phyloP scores from a whole-genome alignment of 176 grass and related monocot genomes.

The Zoysia japonica region DNA sequence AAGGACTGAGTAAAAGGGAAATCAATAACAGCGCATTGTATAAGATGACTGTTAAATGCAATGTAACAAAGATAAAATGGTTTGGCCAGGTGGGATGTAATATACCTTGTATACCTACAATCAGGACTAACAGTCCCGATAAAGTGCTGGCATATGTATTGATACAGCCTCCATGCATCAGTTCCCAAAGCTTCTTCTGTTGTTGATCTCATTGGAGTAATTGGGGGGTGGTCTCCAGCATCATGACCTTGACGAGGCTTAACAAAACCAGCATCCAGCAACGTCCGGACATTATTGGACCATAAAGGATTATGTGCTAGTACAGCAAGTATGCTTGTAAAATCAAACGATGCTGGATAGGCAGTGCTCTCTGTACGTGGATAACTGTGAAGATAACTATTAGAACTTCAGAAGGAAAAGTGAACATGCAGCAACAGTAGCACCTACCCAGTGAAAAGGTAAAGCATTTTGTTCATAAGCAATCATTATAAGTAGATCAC shows the following conservation, averaged over 20 bases:
- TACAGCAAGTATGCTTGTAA: slow-evolving; percentile 67
- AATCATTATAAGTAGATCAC: not conserved
- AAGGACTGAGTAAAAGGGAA: slow-evolving; percentile 3
- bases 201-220: slow-evolving; percentile 84
- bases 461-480: not conserved
- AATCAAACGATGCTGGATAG: slow-evolving; percentile 91
- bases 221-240: slow-evolving; percentile 94
- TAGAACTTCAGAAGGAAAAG: slow-evolving; percentile 28
- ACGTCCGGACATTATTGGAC: slow-evolving; percentile 60
- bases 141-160: slow-evolving; percentile 96
- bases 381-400: slow-evolving; percentile 64
- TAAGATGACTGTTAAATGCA: slow-evolving; percentile 15
- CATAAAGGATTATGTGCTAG: slow-evolving; percentile 78
- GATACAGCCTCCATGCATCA: slow-evolving; percentile 95
- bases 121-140: slow-evolving; percentile 84
- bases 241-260: slow-evolving; percentile 82
- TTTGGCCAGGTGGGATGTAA: not conserved
- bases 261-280: slow-evolving; percentile 75
- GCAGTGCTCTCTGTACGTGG: slow-evolving; percentile 96
- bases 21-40: not conserved
- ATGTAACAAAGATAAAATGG: slow-evolving; percentile 12
- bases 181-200: slow-evolving; percentile 81
- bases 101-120: slow-evolving; percentile 87
- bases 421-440: not conserved
- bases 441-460: not conserved